Evolutionary conservation across 108 stramenopile genomes (phyloP).

Genomic region (Fragilaria radians): DNA sequence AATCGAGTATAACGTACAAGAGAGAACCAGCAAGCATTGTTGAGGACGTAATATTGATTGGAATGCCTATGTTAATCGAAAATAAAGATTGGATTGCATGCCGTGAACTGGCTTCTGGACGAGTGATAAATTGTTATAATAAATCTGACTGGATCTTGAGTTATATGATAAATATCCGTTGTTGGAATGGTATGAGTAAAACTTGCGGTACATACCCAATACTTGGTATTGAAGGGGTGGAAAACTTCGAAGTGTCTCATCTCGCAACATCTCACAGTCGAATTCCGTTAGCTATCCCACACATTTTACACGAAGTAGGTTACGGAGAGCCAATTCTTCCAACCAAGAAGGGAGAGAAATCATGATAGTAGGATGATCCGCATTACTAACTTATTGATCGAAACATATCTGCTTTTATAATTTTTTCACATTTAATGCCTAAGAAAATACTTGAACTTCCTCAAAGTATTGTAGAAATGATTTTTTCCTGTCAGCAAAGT

Average conservation of each 20-base stretch:
- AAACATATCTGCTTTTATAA: too few relatives aligned
- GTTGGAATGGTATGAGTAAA: neutral
- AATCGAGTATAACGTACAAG: constrained; percentile 17
- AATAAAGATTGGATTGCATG: constrained; percentile 40
- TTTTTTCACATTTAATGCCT: too few relatives aligned
- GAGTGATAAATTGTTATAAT: constrained; percentile 79
- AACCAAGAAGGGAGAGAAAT: too few relatives aligned
- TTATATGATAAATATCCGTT: constrained; percentile 33
- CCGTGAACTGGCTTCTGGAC: constrained; percentile 71
- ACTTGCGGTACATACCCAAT: constrained; percentile 1
- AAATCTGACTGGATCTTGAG: constrained; percentile 74
- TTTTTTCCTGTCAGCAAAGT: too few relatives aligned
- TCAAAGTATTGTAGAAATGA: too few relatives aligned
- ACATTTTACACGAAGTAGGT: neutral
- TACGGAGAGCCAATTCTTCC: neutral
- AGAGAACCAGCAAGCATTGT: constrained; percentile 70
- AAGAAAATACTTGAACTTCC: too few relatives aligned
- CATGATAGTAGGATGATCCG: too few relatives aligned
- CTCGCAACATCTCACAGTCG: neutral
- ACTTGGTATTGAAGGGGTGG: neutral
- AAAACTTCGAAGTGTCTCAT: constrained; percentile 1
- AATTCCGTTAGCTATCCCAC: neutral
- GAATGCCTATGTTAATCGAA: constrained; percentile 38
- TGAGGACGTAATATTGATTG: constrained; percentile 76
- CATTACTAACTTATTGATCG: too few relatives aligned